Conservation (phyloP, 768 basidiomycete species). For the Lentinula boryana region DNA sequence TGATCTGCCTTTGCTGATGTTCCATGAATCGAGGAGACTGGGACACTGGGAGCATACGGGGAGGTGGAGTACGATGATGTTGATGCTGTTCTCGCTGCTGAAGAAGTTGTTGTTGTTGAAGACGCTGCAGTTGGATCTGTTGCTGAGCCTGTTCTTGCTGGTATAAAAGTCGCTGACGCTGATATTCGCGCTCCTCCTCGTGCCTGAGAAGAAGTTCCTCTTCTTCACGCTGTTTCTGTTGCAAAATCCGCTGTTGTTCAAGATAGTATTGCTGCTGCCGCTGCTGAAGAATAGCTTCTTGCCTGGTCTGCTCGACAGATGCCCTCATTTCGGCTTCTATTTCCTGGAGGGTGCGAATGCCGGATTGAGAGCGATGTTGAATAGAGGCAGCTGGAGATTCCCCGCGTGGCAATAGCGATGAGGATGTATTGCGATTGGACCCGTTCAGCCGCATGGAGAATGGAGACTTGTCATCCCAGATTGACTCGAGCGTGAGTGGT, state of each 20-base stretch:
- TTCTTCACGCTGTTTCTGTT: conserved; percentile 26
- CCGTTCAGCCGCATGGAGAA: conserved; percentile 60
- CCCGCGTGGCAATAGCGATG: not conserved
- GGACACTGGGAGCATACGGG: conserved; percentile 66
- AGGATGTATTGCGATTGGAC: conserved; percentile 27
- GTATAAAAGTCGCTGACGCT: conserved; percentile 41
- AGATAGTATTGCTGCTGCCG: conserved; percentile 32
- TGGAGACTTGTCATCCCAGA: conserved; percentile 79
- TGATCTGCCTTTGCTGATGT: conserved; percentile 66
- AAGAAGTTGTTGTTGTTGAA: conserved; percentile 42
- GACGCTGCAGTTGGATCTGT: conserved; percentile 31
- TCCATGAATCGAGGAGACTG: conserved; percentile 80
- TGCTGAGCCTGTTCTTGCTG: conserved; percentile 47
- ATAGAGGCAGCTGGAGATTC: conserved; percentile 8
- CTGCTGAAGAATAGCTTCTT: conserved; percentile 26
- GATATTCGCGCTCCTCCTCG: conserved; percentile 27
- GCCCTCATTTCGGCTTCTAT: conserved; percentile 83
- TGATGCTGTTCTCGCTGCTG: conserved; percentile 34
- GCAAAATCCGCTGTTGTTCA: conserved; percentile 15
- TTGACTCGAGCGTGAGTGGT: conserved; percentile 55
- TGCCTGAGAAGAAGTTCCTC: conserved; percentile 23
- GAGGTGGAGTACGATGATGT: conserved; percentile 58
- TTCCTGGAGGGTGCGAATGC: conserved; percentile 67
- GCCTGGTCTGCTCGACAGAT: conserved; percentile 41
- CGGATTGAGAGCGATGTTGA: conserved; percentile 23